Conservation (phyloP, 2,329 filamentous ascomycete genomes). For the Ophiocordyceps camponoti-rufipedis region DNA sequence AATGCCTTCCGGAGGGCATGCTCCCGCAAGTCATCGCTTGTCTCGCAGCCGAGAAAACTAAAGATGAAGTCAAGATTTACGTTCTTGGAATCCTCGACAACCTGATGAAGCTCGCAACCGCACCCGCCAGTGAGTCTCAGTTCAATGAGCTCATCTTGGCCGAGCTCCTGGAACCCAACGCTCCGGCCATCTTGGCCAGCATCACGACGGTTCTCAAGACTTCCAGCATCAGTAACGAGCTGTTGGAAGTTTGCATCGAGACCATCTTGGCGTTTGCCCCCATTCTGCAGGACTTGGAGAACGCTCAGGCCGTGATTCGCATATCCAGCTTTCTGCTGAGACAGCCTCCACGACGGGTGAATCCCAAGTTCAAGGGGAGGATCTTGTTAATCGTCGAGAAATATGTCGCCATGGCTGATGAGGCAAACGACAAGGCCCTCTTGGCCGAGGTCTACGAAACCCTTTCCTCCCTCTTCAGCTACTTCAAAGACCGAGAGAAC, state of each 20-base stretch:
- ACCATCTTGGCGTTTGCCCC: constrained; percentile 60
- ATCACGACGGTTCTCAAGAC: constrained; percentile 49
- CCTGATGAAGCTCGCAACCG: constrained; percentile 41
- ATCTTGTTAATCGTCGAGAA: constrained; percentile 65
- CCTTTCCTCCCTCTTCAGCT: constrained; percentile 68
- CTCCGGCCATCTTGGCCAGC: constrained; percentile 43
- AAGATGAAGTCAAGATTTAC: constrained; percentile 74
- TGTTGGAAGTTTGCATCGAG: constrained; percentile 64
- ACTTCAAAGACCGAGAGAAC: constrained; percentile 69
- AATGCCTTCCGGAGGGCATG: constrained; percentile 36
- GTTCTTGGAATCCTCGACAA: constrained; percentile 59
- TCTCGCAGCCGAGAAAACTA: constrained; percentile 53
- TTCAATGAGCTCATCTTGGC: constrained; percentile 36
- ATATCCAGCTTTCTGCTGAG: constrained; percentile 68
- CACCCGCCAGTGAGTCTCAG: constrained; percentile 34
- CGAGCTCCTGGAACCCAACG: constrained; percentile 36
- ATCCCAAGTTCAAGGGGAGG: constrained; percentile 63
- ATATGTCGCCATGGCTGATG: constrained; percentile 49
- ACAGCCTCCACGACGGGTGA: constrained; percentile 71
- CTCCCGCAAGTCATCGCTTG: constrained; percentile 55
- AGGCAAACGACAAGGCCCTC: constrained; percentile 22
- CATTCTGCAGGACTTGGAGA: constrained; percentile 46
- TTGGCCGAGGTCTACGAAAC: constrained; percentile 52
- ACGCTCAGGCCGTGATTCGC: constrained; percentile 60
- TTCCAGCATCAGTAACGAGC: constrained; percentile 44